phyloP scores from a whole-genome alignment of 2,329 filamentous ascomycete genomes.

The Aspergillus aculeatinus region DNA sequence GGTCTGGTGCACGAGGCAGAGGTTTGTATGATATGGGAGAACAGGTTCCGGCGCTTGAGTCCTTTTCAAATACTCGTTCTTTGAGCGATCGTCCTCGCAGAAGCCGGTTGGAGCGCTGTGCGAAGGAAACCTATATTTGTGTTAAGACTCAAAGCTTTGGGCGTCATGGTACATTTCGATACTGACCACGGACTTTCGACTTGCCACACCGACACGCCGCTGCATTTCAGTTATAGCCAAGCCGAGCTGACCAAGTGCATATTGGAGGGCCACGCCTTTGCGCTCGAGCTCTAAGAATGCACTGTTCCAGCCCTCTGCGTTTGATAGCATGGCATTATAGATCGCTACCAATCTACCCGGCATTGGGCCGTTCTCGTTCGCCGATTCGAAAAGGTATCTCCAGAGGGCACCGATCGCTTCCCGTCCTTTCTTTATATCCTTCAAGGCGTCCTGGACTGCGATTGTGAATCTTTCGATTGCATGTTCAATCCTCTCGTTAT shows the following conservation, averaged over 20 bases:
- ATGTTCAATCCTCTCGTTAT: conserved; percentile 88
- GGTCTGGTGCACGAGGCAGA: conserved; percentile 29
- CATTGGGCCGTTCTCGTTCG: conserved; percentile 59
- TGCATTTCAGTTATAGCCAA: conserved; percentile 83
- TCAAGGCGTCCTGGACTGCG: conserved; percentile 72
- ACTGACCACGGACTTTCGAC: conserved; percentile 68
- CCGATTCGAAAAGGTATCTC: conserved; percentile 69
- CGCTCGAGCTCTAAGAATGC: conserved; percentile 75
- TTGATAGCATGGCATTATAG: conserved; percentile 86
- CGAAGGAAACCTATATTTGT: conserved; percentile 23
- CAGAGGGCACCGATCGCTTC: conserved; percentile 74
- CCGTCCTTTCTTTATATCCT: conserved; percentile 76
- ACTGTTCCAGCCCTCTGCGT: conserved; percentile 84
- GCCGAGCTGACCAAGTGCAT: conserved; percentile 68
- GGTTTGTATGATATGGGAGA: conserved; percentile 28
- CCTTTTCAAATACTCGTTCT: conserved; percentile 26
- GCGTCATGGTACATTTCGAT: conserved; percentile 18
- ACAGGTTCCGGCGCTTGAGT: conserved; percentile 6
- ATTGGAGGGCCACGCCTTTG: conserved; percentile 68
- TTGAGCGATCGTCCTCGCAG: conserved; percentile 24
- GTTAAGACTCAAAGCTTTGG: conserved; percentile 5
- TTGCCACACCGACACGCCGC: conserved; percentile 77
- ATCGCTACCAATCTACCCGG: conserved; percentile 66
- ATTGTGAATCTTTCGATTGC: conserved; percentile 77
- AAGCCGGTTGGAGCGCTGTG: conserved; percentile 12